Percentiles rank a stretch among this genome's conserved stretches.
These are phyloP conservation scores for Corinectria fuckeliana DNA, from an alignment of 2,329 filamentous ascomycete genomes.

Conservation along the genomic window DNA sequence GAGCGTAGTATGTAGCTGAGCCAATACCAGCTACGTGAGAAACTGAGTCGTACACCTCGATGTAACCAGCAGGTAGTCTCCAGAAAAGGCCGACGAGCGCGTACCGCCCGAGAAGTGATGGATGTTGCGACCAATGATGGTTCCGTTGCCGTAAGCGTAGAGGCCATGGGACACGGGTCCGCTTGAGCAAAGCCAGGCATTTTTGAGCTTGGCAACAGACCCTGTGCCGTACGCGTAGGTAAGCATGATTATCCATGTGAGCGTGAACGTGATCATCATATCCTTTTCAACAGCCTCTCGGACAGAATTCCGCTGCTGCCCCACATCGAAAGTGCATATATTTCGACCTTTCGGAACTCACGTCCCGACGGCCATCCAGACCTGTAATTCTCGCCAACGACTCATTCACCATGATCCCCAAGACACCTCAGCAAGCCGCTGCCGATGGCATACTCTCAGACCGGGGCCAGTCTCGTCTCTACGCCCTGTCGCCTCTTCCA, in stretches of 20 bases:
- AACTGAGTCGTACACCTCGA: conserved; percentile 15
- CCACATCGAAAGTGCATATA: conserved; percentile 16
- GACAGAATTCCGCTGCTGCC: conserved; percentile 20
- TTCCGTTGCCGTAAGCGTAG: conserved; percentile 16
- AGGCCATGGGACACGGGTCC: conserved; percentile 14
- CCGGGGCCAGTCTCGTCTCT: conserved; percentile 29
- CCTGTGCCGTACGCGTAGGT: conserved; percentile 14
- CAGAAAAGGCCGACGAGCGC: conserved; percentile 12
- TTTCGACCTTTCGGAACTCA: conserved; percentile 11
- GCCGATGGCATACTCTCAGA: conserved; percentile 4
- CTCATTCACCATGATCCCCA: conserved; percentile 13
- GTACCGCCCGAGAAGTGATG: conserved; percentile 14
- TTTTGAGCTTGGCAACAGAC: conserved; percentile 7
- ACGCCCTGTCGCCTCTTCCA: conserved; percentile 38
- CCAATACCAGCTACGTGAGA: conserved; percentile 11
- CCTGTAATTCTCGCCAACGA: background rate
- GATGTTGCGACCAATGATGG: conserved; percentile 15
- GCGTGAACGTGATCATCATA: background rate
- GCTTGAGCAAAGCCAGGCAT: conserved; percentile 12
- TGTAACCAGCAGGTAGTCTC: conserved; percentile 7
- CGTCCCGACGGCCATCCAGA: conserved; percentile 15
- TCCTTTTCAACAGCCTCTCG: background rate
- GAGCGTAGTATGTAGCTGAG: conserved; percentile 13
- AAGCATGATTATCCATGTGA: background rate
- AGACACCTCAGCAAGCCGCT: background rate